Percentiles rank a stretch among this genome's conserved stretches.
These are phyloP conservation scores for Osmanthus fragrans DNA, from an alignment of 257 asterid species.

Conservation along the genomic window DNA sequence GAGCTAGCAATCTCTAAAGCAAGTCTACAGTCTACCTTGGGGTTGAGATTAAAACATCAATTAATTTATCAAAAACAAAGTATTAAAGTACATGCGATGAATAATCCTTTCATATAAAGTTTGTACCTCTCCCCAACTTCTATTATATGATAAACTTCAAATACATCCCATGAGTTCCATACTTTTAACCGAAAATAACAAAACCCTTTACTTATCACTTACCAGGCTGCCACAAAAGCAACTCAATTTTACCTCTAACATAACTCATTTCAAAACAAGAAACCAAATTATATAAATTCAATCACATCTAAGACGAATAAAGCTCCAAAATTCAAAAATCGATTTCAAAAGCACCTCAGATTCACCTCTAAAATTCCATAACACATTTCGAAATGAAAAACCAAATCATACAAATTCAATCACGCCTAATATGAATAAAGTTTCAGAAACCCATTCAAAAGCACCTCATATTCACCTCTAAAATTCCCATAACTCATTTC, in stretches of 20 bases:
- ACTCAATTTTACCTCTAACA: not conserved
- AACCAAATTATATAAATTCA: not conserved
- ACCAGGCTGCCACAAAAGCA: not conserved
- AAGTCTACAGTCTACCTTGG: not conserved
- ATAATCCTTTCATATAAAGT: not conserved
- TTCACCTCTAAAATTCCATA: not conserved
- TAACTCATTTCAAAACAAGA: not conserved
- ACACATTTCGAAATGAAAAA: not conserved
- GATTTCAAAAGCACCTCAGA: not conserved
- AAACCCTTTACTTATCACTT: not conserved
- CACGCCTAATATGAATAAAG: constrained; percentile 14
- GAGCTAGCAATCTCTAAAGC: not conserved
- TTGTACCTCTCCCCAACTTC: not conserved
- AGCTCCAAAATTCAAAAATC: not conserved
- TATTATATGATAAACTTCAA: not conserved
- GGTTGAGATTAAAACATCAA: not conserved
- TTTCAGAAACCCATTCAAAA: not conserved
- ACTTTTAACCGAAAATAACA: not conserved
- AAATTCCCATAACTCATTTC: too few relatives aligned
- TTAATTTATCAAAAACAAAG: not conserved
- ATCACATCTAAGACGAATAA: constrained; percentile 17
- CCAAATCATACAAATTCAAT: not conserved
- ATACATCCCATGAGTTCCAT: not conserved
- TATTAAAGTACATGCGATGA: not conserved
- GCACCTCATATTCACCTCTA: not conserved